Evolutionary conservation across 306 rosid genomes (phyloP), one percentile per base, ranked within the genome.

Genomic region (Lablab purpureus): DNA sequence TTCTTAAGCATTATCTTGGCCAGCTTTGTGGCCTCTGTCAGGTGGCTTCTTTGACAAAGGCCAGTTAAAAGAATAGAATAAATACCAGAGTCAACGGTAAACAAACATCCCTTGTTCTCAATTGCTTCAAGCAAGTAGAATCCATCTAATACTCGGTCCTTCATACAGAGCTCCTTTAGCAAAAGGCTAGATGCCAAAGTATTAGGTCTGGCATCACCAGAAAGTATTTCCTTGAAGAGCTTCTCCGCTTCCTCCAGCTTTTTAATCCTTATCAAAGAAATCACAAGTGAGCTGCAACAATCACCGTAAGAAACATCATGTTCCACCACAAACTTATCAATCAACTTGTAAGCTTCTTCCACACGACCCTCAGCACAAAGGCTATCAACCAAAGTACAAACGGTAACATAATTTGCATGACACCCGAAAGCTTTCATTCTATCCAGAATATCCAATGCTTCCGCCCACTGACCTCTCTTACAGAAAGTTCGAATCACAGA

Each of bases 391-490:
- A 92, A 68, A 56, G 75, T 74, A 76, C 89, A 82, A 77, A 80
- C 88, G 2, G 97, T 88, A 7, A 91, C 90, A n/a, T 84, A 86
- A 76, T 87, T 94, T 14, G 94, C 93, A 64, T 82, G 43, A 52
- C 90, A 84, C 11, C 97, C 92, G 43, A 40, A 77, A 85, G 82
- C 86, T 84, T 82, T 92, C 98, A 94, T 94, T 69, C 88, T 85
- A 75, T 89, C 87, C 80, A 94, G 67, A 80, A 92, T 63, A 81
- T 62, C 66, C 84, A 91, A 66, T 30, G 97, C 94, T 83, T 94
- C 93, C 10, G 10, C 51, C 40, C 76, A 81, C 76, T 27, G 85
- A 28, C 92, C 89, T 58, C 84, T 86, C 84, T 88, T 84, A 77
- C 93, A 92, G 58, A 90, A 89, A 84, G 70, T 69, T 40, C 89